These are phyloP conservation scores for Amphibolis antarctica DNA, from an alignment of 106 monocot genomes.

Conservation along the genomic window DNA sequence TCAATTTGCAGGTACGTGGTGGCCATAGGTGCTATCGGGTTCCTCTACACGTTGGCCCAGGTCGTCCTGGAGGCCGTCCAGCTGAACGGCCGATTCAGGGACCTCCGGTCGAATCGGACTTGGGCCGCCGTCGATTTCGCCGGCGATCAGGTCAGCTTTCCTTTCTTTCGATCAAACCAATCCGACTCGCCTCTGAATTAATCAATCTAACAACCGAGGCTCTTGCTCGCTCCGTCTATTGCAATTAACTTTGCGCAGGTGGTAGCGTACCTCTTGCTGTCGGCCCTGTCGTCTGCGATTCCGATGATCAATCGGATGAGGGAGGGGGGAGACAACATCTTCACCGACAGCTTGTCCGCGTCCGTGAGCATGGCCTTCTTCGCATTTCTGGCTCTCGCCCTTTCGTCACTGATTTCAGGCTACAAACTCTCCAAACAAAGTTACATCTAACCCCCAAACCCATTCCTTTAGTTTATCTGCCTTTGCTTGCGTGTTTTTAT, in stretches of 20 bases:
- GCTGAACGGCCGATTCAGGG: conserved; percentile 22
- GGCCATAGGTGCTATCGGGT: conserved; percentile 39
- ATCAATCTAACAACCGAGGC: too few relatives aligned
- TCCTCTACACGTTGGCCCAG: conserved; percentile 51
- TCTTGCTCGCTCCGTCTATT: too few relatives aligned
- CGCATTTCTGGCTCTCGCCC: conserved; percentile 38
- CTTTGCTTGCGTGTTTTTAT: too few relatives aligned
- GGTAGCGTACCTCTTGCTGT: conserved; percentile 65
- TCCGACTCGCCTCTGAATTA: too few relatives aligned
- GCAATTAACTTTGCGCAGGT: conserved; percentile 24
- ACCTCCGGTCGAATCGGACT: conserved; percentile 15
- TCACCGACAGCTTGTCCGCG: conserved; percentile 60
- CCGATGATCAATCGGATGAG: conserved; percentile 72
- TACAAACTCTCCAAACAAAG: conserved; percentile 61
- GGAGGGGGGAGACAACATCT: conserved; percentile 44
- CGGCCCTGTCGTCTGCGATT: conserved; percentile 60
- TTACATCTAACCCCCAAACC: background rate
- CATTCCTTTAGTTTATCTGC: too few relatives aligned
- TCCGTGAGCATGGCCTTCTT: conserved; percentile 84
- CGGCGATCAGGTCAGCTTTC: conserved; percentile 62
- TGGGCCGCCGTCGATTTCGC: conserved; percentile 39
- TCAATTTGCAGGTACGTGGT: conserved; percentile 45
- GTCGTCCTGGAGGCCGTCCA: conserved; percentile 21
- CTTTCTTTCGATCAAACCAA: too few relatives aligned
- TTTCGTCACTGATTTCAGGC: conserved; percentile 55